Percentiles rank a stretch among this genome's conserved stretches.
Evolutionary conservation across 805 yeast genomes (phyloP).

Genomic region (Cyberlindnera xylosilytica): DNA sequence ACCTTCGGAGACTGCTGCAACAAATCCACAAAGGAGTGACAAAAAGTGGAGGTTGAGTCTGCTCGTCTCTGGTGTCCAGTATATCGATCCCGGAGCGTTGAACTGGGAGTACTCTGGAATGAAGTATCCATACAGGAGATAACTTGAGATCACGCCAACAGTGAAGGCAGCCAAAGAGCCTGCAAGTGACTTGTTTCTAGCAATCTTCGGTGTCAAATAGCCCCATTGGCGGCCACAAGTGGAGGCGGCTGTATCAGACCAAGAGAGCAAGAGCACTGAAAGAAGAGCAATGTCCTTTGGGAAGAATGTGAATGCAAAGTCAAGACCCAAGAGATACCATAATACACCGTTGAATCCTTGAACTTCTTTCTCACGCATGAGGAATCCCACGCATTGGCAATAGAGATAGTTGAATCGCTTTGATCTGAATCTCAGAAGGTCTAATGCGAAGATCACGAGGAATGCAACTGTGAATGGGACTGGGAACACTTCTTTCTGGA

Average conservation of each 20-base stretch:
- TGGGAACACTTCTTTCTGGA: conserved; percentile 53
- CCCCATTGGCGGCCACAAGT: conserved; percentile 89
- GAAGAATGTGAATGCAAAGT: conserved; percentile 63
- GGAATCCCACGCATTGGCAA: conserved; percentile 65
- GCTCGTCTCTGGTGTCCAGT: conserved; percentile 66
- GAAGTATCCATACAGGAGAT: conserved; percentile 67
- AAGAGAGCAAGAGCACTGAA: conserved; percentile 77
- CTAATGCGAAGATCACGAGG: conserved; percentile 54
- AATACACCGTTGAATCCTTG: conserved; percentile 76
- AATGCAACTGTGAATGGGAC: conserved; percentile 57
- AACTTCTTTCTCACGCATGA: conserved; percentile 84
- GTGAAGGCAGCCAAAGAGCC: conserved; percentile 86
- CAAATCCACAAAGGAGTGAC: conserved; percentile 66
- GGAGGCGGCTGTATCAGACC: conserved; percentile 98
- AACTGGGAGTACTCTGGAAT: conserved; percentile 59
- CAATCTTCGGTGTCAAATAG: conserved; percentile 72
- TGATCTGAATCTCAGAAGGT: conserved; percentile 61
- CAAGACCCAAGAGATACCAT: conserved; percentile 80
- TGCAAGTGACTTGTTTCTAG: conserved; percentile 77
- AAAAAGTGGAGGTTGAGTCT: conserved; percentile 47
- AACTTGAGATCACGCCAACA: conserved; percentile 66
- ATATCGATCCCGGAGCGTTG: conserved; percentile 54
- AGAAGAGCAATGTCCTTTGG: conserved; percentile 80
- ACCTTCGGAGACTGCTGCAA: conserved; percentile 86
- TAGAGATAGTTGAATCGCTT: conserved; percentile 63